These are phyloP conservation scores for Monosporozyma servazzii DNA, from an alignment of 805 yeast species.

Conservation along the genomic window DNA sequence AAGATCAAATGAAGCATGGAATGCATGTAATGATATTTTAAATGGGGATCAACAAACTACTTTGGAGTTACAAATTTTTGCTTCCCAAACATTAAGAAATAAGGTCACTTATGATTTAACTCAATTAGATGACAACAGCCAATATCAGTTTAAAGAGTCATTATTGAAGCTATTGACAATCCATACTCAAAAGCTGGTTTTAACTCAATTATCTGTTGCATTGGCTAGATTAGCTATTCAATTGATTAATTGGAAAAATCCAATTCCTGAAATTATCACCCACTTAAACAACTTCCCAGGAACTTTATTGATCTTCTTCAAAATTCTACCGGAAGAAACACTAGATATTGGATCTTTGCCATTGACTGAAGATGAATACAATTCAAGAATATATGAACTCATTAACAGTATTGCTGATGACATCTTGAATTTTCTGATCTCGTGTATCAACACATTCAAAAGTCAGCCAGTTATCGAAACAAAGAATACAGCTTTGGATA, in stretches of 20 bases:
- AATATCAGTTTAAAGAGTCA: constrained; percentile 58
- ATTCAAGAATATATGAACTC: constrained; percentile 50
- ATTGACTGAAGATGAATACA: constrained; percentile 73
- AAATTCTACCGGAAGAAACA: constrained; percentile 86
- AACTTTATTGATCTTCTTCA: constrained; percentile 65
- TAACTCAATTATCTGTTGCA: constrained; percentile 75
- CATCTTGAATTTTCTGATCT: constrained; percentile 55
- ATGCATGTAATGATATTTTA: constrained; percentile 49
- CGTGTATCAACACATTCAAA: constrained; percentile 27
- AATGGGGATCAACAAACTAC: constrained; percentile 25
- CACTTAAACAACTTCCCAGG: constrained; percentile 32
- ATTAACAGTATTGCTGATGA: constrained; percentile 58
- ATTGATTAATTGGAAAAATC: constrained; percentile 59
- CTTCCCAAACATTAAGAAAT: constrained; percentile 84
- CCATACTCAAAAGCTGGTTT: constrained; percentile 51
- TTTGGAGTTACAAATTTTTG: constrained; percentile 63
- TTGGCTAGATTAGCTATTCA: constrained; percentile 78
- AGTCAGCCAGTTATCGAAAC: constrained; percentile 26
- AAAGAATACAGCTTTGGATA: constrained; percentile 14
- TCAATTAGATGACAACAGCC: constrained; percentile 54
- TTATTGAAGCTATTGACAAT: constrained; percentile 42
- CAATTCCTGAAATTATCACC: constrained; percentile 57
- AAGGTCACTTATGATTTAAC: constrained; percentile 74
- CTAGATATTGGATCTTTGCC: constrained; percentile 68
- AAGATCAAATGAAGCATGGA: constrained; percentile 78